Conservation (phyloP, 1,284 basidiomycete genomes). For the Marasmius oreades region DNA sequence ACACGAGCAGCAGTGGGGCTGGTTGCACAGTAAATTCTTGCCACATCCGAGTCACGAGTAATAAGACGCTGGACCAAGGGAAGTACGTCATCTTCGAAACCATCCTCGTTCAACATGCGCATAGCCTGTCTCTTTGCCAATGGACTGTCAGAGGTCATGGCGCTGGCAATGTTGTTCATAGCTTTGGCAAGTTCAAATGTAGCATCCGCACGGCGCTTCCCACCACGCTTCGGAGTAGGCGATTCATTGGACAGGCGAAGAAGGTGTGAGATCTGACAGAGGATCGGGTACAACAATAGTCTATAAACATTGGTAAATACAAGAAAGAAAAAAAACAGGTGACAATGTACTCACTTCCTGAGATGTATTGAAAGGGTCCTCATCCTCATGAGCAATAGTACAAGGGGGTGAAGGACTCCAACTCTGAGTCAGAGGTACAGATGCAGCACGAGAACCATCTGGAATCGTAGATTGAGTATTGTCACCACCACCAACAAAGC, state of each 20-base stretch:
- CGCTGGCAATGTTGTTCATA: background rate
- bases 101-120: background rate
- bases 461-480: background rate
- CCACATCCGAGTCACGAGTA: background rate
- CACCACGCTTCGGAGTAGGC: background rate
- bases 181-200: background rate
- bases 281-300: background rate
- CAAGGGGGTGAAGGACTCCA: too few species aligned
- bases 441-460: too few species aligned
- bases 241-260: background rate
- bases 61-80: background rate
- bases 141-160: background rate
- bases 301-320: background rate
- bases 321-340: too few species aligned
- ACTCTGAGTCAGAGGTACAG: too few species aligned
- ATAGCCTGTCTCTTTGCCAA: background rate
- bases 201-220: background rate
- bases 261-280: background rate
- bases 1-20: background rate
- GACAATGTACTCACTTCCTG: too few species aligned
- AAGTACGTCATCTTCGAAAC: background rate
- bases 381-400: too few species aligned
- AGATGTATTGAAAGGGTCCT: too few species aligned
- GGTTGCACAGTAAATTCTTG: background rate
- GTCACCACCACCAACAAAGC: slow-evolving; percentile 19